phyloP scores from a whole-genome alignment of 768 basidiomycete species.

The Phaeotremella fagi region DNA sequence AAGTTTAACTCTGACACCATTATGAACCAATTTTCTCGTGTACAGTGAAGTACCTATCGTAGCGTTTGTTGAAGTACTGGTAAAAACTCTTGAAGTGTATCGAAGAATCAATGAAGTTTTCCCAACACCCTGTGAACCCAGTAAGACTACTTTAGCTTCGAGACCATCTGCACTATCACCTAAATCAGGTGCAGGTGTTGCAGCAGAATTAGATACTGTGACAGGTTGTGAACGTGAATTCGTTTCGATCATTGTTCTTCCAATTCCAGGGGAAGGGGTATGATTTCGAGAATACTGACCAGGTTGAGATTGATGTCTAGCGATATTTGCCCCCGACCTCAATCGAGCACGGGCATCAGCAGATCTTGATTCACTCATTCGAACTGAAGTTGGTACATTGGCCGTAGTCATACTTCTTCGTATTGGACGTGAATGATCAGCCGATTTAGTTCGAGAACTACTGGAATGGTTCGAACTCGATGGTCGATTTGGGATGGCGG shows the following conservation, averaged over 20 bases:
- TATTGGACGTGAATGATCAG: constrained; percentile 18
- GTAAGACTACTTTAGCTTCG: constrained; percentile 45
- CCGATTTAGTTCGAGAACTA: constrained; percentile 8
- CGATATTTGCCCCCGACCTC: background rate
- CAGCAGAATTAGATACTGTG: constrained; percentile 1
- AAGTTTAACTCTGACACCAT: constrained; percentile 35
- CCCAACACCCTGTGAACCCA: constrained; percentile 44
- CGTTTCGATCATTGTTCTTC: constrained; percentile 14
- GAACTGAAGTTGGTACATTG: constrained; percentile 15
- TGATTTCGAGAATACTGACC: background rate
- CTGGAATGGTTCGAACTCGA: background rate
- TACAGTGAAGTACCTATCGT: constrained; percentile 41
- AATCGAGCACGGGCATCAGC: constrained; percentile 22
- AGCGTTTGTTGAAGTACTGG: constrained; percentile 16
- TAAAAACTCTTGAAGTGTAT: constrained; percentile 36
- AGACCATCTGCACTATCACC: constrained; percentile 34
- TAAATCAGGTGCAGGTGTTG: constrained; percentile 19
- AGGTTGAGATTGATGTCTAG: background rate
- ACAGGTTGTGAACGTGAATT: background rate
- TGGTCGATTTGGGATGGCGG: background rate
- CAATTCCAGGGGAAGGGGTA: constrained; percentile 5
- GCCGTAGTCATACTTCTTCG: constrained; percentile 23
- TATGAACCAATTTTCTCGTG: constrained; percentile 41
- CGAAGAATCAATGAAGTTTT: constrained; percentile 45
- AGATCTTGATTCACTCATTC: constrained; percentile 23